phyloP scores from a whole-genome alignment of 2,329 filamentous ascomycete species.

The Sclerotinia sclerotiorum region DNA sequence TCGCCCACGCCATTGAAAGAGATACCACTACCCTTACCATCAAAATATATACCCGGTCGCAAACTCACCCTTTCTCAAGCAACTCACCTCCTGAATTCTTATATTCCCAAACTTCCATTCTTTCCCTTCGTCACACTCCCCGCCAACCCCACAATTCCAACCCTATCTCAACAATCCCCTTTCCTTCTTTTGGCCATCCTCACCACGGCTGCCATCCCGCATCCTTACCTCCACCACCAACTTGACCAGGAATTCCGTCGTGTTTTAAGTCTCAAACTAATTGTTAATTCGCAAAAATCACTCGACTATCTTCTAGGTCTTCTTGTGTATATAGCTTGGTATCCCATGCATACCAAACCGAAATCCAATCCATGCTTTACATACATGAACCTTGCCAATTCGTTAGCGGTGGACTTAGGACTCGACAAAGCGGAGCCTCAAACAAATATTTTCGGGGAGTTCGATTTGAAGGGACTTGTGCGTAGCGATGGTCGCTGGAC shows the following conservation, averaged over 20 bases:
- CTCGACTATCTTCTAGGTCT: constrained; percentile 58
- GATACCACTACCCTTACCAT: background rate
- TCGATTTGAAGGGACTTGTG: constrained; percentile 30
- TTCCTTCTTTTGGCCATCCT: constrained; percentile 38
- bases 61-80: constrained; percentile 33
- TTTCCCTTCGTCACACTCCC: constrained; percentile 38
- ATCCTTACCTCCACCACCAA: constrained; percentile 35
- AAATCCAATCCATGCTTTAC: constrained; percentile 38
- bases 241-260: constrained; percentile 38
- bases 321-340: constrained; percentile 61
- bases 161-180: constrained; percentile 33
- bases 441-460: constrained; percentile 28
- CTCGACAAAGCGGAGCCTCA: constrained; percentile 35
- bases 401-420: constrained; percentile 40
- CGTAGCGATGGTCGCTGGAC: constrained; percentile 29
- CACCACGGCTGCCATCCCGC: constrained; percentile 32
- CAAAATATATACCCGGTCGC: constrained; percentile 29
- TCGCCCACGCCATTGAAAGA: constrained; percentile 9
- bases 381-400: constrained; percentile 40
- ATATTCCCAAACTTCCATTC: constrained; percentile 27
- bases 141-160: constrained; percentile 31
- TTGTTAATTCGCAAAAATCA: constrained; percentile 57
- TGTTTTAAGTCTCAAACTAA: constrained; percentile 39
- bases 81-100: constrained; percentile 31
- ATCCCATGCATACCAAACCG: constrained; percentile 37